phyloP scores from a whole-genome alignment of 306 rosid genomes.

The Cucumis melo region DNA sequence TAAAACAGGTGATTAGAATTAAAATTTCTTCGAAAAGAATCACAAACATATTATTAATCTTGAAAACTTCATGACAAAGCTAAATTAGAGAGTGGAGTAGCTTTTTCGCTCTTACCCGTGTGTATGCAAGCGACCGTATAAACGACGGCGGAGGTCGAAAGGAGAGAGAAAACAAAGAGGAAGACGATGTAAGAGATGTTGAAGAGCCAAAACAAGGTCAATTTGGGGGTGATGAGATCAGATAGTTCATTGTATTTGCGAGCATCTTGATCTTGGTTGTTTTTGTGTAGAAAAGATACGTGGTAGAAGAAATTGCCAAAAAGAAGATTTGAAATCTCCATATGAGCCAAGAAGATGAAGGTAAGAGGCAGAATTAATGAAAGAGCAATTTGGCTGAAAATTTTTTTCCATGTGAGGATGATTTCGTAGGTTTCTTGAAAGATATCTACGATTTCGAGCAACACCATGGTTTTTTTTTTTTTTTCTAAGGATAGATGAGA shows the following conservation, averaged over 20 bases:
- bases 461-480: background rate
- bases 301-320: slow-evolving; percentile 2
- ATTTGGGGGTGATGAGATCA: slow-evolving; percentile 1
- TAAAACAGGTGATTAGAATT: background rate
- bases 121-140: slow-evolving; percentile 20
- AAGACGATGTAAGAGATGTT: slow-evolving; percentile 14
- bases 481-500: background rate
- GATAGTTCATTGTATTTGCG: background rate
- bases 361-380: slow-evolving; percentile 19
- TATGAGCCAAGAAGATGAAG: slow-evolving; percentile 17
- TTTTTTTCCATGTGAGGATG: slow-evolving; percentile 14
- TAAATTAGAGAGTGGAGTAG: background rate
- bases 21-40: background rate
- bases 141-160: slow-evolving; percentile 21
- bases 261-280: background rate
- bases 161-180: slow-evolving; percentile 18
- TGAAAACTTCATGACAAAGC: too few relatives aligned
- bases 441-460: slow-evolving; percentile 17
- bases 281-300: background rate
- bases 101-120: background rate
- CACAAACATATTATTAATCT: background rate
- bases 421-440: slow-evolving; percentile 16
- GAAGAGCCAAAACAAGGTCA: slow-evolving; percentile 17
- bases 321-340: slow-evolving; percentile 14
- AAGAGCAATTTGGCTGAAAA: slow-evolving; percentile 19